Evolutionary conservation across 2,329 filamentous ascomycete genomes (phyloP).

Genomic region (Dothistroma septosporum): DNA sequence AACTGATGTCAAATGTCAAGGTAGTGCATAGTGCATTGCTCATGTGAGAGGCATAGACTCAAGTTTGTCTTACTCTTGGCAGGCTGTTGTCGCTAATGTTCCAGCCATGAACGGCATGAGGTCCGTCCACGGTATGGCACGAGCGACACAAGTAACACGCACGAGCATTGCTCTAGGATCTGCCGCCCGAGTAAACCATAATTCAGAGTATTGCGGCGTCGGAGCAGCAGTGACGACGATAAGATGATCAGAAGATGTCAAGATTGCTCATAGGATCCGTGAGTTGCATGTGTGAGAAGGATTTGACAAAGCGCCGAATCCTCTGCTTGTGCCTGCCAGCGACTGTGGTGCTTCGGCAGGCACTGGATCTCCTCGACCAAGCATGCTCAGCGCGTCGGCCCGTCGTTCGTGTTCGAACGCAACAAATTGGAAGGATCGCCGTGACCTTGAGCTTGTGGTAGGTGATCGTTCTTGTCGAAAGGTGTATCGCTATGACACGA

Average conservation of each 20-base stretch:
- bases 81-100: not conserved
- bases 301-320: not conserved
- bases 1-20: not conserved
- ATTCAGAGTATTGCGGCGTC: not conserved
- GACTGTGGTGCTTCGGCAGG: not conserved
- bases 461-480: too few relatives aligned
- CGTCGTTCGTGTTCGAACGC: too few relatives aligned
- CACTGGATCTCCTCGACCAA: too few relatives aligned
- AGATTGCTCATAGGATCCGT: not conserved
- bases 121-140: not conserved
- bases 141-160: not conserved
- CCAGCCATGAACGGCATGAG: not conserved
- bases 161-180: not conserved
- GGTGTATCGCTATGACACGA: too few relatives aligned
- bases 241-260: not conserved
- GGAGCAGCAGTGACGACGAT: not conserved
- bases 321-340: not conserved
- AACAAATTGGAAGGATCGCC: too few relatives aligned
- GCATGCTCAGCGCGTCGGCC: too few relatives aligned
- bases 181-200: not conserved
- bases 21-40: not conserved
- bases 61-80: not conserved
- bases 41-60: not conserved
- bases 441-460: too few relatives aligned
- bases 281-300: not conserved